These are phyloP conservation scores for Sanghuangporus weigelae DNA, from an alignment of 1,284 basidiomycete species.

Conservation along the genomic window DNA sequence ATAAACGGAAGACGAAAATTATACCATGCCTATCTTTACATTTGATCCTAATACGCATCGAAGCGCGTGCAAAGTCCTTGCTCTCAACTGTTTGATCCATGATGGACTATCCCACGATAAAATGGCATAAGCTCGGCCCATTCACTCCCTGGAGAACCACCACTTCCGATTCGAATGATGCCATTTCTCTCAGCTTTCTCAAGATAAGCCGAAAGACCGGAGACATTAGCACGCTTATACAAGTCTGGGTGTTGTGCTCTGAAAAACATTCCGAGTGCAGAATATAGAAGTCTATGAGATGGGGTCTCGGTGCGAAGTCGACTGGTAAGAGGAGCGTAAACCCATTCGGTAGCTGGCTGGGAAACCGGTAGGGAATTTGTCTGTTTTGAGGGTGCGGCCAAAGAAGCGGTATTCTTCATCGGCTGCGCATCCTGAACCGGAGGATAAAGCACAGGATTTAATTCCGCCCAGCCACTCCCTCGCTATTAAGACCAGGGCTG, in stretches of 20 bases:
- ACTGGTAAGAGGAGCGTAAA: not conserved
- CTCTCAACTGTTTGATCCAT: not conserved
- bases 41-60: not conserved
- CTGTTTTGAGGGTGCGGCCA: not conserved
- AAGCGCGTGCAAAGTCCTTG: not conserved
- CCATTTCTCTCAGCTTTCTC: not conserved
- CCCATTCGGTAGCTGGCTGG: not conserved
- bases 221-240: slow-evolving; percentile 4
- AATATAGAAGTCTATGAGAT: not conserved
- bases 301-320: not conserved
- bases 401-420: not conserved
- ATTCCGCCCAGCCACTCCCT: not conserved
- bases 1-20: too few species aligned
- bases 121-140: slow-evolving; percentile 6
- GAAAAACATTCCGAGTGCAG: not conserved
- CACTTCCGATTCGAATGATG: slow-evolving; percentile 8
- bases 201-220: slow-evolving; percentile 3
- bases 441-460: not conserved
- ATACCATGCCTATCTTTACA: too few species aligned
- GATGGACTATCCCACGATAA: not conserved
- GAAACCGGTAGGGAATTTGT: too few species aligned
- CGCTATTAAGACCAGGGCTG: slow-evolving; percentile 30
- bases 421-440: not conserved
- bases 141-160: not conserved
- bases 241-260: not conserved